Conservation (phyloP, 345 rosid species). For the Hypericum androsaemum region DNA sequence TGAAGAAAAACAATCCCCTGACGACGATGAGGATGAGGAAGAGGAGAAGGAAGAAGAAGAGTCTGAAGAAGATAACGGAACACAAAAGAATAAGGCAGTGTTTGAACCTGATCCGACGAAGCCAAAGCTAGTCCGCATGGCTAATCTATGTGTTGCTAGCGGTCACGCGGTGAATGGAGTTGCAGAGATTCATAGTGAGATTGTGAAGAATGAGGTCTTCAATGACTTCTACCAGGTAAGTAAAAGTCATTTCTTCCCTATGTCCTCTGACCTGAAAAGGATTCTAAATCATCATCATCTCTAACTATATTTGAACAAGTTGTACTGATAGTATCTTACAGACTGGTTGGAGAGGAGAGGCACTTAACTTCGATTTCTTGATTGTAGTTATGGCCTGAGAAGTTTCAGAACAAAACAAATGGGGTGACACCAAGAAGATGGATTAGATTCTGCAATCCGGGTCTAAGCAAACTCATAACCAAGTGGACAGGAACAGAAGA, state of each 20-base stretch:
- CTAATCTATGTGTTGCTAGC: slow-evolving; percentile 51
- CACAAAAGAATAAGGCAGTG: slow-evolving; percentile 7
- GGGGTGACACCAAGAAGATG: slow-evolving; percentile 83
- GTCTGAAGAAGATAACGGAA: too few relatives aligned
- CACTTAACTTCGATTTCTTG: neutral
- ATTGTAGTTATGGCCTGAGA: slow-evolving; percentile 57
- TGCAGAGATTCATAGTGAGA: slow-evolving; percentile 73
- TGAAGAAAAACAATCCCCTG: too few relatives aligned
- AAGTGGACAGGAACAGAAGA: slow-evolving; percentile 62
- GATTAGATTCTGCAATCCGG: slow-evolving; percentile 65
- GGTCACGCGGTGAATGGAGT: slow-evolving; percentile 76
- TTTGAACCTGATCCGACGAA: slow-evolving; percentile 25
- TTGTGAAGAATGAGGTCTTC: slow-evolving; percentile 60
- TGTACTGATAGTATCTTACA: too few relatives aligned
- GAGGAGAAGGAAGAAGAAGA: slow-evolving; percentile 2
- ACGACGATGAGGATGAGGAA: slow-evolving; percentile 17
- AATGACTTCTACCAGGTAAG: slow-evolving; percentile 51
- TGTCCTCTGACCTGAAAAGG: too few relatives aligned
- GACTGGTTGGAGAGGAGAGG: too few relatives aligned
- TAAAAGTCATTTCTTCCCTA: slow-evolving; percentile 1
- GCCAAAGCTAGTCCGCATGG: slow-evolving; percentile 38
- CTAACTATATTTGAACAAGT: too few relatives aligned
- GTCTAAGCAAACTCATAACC: slow-evolving; percentile 55
- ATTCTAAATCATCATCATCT: too few relatives aligned
- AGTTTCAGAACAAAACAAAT: slow-evolving; percentile 72